Evolutionary conservation across 2,329 filamentous ascomycete genomes (phyloP).

Genomic region (Alternaria brassicae): DNA sequence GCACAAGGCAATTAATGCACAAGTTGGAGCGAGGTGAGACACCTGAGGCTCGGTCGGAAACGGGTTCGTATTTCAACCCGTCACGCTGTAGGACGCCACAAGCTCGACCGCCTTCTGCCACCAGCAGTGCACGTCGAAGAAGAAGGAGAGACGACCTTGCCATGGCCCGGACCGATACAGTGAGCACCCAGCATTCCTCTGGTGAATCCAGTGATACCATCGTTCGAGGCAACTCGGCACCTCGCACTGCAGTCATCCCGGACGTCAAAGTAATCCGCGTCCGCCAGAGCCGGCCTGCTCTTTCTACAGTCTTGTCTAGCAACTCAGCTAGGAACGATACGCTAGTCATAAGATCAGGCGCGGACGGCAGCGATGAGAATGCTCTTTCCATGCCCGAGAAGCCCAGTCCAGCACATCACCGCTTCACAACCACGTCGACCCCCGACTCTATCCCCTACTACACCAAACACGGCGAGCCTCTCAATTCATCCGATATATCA

Average conservation of each 20-base stretch:
- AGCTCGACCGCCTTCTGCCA: conserved; percentile 38
- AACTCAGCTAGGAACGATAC: conserved; percentile 29
- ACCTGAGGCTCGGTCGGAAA: conserved; percentile 42
- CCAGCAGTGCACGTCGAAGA: conserved; percentile 39
- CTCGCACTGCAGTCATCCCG: conserved; percentile 18
- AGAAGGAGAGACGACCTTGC: conserved; percentile 36
- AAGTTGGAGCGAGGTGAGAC: conserved; percentile 47
- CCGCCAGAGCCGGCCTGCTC: conserved; percentile 38
- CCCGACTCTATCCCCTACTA: conserved; percentile 35
- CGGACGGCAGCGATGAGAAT: conserved; percentile 27
- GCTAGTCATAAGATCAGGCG: background rate
- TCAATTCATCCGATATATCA: conserved; percentile 47
- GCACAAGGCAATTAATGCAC: conserved; percentile 47
- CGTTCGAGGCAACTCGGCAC: conserved; percentile 22
- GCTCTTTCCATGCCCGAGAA: conserved; percentile 15
- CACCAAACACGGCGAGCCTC: conserved; percentile 32
- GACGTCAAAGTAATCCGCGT: conserved; percentile 34
- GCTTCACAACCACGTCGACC: conserved; percentile 29
- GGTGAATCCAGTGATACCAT: conserved; percentile 34
- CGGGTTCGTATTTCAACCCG: conserved; percentile 45
- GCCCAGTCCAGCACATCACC: conserved; percentile 21
- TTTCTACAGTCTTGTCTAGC: conserved; percentile 47
- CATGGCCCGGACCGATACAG: conserved; percentile 31
- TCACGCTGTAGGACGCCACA: conserved; percentile 38
- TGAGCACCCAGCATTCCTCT: conserved; percentile 32